These are phyloP conservation scores for Metschnikowia cubensis DNA, from an alignment of 805 yeast species.

Conservation along the genomic window DNA sequence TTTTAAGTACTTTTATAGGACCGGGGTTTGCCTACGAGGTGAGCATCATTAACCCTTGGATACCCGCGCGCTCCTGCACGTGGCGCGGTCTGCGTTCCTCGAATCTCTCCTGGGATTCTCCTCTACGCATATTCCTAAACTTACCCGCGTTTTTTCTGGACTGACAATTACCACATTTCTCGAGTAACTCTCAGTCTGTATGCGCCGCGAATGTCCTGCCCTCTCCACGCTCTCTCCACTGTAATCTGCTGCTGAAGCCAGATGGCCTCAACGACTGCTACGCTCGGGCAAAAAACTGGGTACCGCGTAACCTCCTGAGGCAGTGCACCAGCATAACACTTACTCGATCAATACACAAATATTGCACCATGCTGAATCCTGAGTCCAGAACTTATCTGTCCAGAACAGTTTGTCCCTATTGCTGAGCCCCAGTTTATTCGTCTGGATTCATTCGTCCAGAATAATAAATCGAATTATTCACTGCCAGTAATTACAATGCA, in stretches of 20 bases:
- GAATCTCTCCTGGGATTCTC: slow-evolving; percentile 12
- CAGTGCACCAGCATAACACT: neutral
- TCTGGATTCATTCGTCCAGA: too few relatives aligned
- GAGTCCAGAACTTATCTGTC: too few relatives aligned
- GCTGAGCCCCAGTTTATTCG: too few relatives aligned
- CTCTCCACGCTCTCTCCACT: neutral
- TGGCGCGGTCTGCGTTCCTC: slow-evolving; percentile 7
- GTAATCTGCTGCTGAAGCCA: neutral
- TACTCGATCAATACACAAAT: neutral
- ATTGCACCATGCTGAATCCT: neutral
- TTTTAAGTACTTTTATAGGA: slow-evolving; percentile 7
- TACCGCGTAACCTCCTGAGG: neutral
- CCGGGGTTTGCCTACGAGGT: slow-evolving; percentile 5
- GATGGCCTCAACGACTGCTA: neutral
- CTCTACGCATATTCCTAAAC: slow-evolving; percentile 13
- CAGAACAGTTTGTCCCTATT: too few relatives aligned
- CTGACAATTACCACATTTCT: slow-evolving; percentile 8
- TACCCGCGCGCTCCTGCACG: slow-evolving; percentile 12
- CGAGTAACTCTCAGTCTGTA: slow-evolving; percentile 4
- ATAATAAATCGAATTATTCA: too few relatives aligned
- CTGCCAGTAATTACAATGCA: too few relatives aligned
- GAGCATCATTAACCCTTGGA: slow-evolving; percentile 5
- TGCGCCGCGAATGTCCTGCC: slow-evolving; percentile 1
- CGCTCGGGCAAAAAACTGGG: neutral
- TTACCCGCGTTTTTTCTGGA: slow-evolving; percentile 14